Evolutionary conservation across 2,329 filamentous ascomycete species (phyloP).

Genomic region (Fusarium pseudoanthophilum): DNA sequence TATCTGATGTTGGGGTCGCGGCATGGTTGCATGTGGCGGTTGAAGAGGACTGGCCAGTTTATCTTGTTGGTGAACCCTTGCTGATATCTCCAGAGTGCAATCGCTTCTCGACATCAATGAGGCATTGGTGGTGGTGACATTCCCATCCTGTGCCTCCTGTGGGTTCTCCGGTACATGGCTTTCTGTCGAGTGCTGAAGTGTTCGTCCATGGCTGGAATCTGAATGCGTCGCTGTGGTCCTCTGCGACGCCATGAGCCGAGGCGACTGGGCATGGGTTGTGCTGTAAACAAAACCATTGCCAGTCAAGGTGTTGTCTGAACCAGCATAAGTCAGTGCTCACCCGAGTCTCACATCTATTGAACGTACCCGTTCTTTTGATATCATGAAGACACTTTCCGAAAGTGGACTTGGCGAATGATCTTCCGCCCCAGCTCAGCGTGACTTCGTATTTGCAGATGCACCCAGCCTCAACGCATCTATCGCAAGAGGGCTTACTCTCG

Average conservation of each 20-base stretch:
- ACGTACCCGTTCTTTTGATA: constrained; percentile 8
- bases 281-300: constrained; percentile 23
- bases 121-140: neutral
- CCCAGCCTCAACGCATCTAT: constrained; percentile 14
- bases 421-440: constrained; percentile 27
- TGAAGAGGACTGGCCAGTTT: too few species aligned
- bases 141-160: neutral
- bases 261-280: neutral
- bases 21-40: neutral
- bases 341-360: accelerated
- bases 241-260: accelerated
- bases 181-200: accelerated
- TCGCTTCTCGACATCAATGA: neutral
- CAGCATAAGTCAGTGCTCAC: neutral
- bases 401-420: constrained; percentile 23
- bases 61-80: too few species aligned
- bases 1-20: neutral
- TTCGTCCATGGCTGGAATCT: neutral
- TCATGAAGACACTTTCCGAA: constrained; percentile 22
- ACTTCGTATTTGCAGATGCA: constrained; percentile 23
- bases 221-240: neutral
- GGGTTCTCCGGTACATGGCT: accelerated
- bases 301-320: neutral
- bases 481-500: constrained; percentile 29
- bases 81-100: neutral